Conservation (phyloP, 331 rosid species). For the Pyracantha coccinea region DNA sequence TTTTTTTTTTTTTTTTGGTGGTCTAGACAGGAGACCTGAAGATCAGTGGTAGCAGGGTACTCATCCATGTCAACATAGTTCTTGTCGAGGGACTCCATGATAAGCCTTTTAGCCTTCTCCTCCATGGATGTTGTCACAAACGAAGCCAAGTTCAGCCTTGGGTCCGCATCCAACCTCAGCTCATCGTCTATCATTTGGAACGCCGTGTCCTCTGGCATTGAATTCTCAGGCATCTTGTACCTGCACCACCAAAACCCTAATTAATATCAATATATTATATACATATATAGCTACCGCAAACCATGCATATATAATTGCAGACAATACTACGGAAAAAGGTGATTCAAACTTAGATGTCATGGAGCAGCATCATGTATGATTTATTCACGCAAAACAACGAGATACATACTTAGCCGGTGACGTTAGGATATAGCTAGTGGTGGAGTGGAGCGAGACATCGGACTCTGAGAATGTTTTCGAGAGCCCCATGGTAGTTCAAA, state of each 20-base stretch:
- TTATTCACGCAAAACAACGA: no score
- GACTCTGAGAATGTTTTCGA: conserved; percentile 22
- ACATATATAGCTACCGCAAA: background rate
- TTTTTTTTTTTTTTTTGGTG: no score
- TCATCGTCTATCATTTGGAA: conserved; percentile 59
- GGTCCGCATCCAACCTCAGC: conserved; percentile 55
- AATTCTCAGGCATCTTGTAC: conserved; percentile 38
- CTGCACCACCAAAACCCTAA: conserved; percentile 6
- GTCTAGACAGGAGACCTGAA: conserved; percentile 30
- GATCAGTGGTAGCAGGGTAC: conserved; percentile 78
- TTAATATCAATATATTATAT: background rate
- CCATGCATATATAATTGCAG: no score
- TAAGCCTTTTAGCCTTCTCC: conserved; percentile 61
- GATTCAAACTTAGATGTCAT: no score
- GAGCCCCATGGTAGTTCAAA: conserved; percentile 7
- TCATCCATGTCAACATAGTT: conserved; percentile 86
- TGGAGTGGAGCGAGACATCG: conserved; percentile 25
- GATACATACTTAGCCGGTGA: conserved; percentile 23
- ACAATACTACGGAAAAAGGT: no score
- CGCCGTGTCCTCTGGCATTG: conserved; percentile 66
- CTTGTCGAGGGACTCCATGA: conserved; percentile 61
- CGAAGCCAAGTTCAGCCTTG: conserved; percentile 57
- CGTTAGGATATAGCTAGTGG: conserved; percentile 31
- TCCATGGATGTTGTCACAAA: conserved; percentile 84
- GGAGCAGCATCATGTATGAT: no score